Evolutionary conservation across 179 eudicot species (phyloP), one percentile per base, ranked within the genome.

Genomic region (Drosera spatulata): DNA sequence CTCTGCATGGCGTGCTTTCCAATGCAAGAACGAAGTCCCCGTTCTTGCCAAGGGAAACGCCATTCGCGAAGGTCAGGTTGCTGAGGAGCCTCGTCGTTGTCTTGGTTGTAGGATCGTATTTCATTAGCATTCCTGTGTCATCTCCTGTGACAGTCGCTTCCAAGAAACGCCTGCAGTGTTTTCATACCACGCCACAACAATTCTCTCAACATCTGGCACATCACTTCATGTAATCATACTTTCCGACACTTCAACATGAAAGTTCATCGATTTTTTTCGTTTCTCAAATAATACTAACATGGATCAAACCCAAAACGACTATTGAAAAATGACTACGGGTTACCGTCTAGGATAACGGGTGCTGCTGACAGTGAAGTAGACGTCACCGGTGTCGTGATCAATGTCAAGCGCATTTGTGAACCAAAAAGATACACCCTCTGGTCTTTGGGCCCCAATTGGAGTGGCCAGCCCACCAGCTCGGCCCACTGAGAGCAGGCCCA

Each of bases 401-500:
- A 91, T 77, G 63, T 88, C 96, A 58, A 88, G 56, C 15, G 77
- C 77, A 64, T 91, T 91, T 44, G 89, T 68, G 74, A 91, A 80
- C 14, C 68, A 66, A 53, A 83, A 75, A 2, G 82, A 75, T 57
- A 68, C 11, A 2, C 79, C 85, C 59, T 80, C 77, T 4, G 71
- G 87, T 56, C 77, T 57, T 7, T 73, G 59, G 8, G 72, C 72
- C 33, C 88, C 50, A n/a, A 22, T 66, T 2, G 62, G 70, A 42
- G 33, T 22, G 33, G 95, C 87, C 65, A 79, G 52, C 5, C 98
- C 98, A 66, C 96, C 96, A 0, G 65, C 63, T 58, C 74, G 91
- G 76, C 89, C 91, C 50, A 88, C 98, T 2, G 79, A 82, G 6
- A 82, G 69, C 1, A 88, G 85, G 80, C 96, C 98, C 82, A 83